phyloP scores from a whole-genome alignment of 2,329 filamentous ascomycete species.

The Chaetomiaceae sp. region DNA sequence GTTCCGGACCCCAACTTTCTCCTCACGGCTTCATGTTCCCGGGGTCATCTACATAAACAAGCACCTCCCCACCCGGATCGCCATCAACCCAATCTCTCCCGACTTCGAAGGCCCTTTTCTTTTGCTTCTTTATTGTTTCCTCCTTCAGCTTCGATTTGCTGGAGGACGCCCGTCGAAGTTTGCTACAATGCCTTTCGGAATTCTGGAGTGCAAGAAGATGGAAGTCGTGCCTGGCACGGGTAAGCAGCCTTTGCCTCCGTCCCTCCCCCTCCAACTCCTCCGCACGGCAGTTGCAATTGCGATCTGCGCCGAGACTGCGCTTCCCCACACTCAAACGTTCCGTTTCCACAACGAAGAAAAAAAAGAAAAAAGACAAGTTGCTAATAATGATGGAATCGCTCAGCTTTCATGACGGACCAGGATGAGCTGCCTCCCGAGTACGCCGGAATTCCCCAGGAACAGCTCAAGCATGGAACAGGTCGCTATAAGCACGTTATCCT shows the following conservation, averaged over 20 bases:
- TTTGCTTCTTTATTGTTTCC: neutral
- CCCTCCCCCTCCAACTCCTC: neutral
- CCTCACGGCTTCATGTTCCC: neutral
- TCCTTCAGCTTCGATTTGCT: neutral
- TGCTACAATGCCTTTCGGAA: slow-evolving; percentile 43
- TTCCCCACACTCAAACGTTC: neutral
- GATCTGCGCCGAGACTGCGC: neutral
- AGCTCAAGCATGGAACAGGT: slow-evolving; percentile 38
- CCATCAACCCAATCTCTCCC: neutral
- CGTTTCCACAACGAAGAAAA: neutral
- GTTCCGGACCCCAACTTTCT: slow-evolving; percentile 1
- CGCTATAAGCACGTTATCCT: slow-evolving; percentile 35
- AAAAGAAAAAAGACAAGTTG: no score
- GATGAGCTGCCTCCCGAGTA: slow-evolving; percentile 44
- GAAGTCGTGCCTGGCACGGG: slow-evolving; percentile 47
- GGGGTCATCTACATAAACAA: neutral
- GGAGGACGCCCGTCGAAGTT: neutral
- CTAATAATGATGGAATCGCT: neutral
- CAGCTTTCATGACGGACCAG: slow-evolving; percentile 44
- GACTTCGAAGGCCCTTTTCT: neutral
- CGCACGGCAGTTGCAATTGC: neutral
- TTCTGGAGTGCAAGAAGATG: slow-evolving; percentile 42
- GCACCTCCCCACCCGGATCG: neutral
- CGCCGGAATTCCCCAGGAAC: slow-evolving; percentile 37
- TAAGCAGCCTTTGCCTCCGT: slow-evolving; percentile 24